Conservation (phyloP, 148 eudicot genomes). For the Spergularia bocconei region DNA sequence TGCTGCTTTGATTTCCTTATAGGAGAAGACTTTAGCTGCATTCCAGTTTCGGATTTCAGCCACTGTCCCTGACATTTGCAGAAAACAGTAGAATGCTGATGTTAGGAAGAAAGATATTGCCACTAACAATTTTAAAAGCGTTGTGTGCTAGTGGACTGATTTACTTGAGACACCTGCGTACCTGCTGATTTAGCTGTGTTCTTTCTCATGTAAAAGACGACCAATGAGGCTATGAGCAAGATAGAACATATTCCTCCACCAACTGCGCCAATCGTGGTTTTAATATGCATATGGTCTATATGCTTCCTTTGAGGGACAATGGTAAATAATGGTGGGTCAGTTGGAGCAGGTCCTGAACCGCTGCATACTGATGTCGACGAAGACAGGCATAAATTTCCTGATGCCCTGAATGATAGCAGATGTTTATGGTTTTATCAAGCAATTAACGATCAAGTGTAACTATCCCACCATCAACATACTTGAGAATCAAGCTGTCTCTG, state of each 20-base stretch:
- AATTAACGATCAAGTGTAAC: neutral
- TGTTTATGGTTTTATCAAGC: neutral
- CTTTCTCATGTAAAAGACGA: slow-evolving; percentile 44
- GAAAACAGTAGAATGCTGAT: neutral
- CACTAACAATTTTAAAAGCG: too few relatives aligned
- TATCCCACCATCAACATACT: slow-evolving; percentile 31
- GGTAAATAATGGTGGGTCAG: slow-evolving; percentile 64
- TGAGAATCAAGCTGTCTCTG: slow-evolving; percentile 53
- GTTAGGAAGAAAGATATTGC: neutral
- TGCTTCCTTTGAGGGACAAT: slow-evolving; percentile 46
- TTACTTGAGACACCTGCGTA: slow-evolving; percentile 18
- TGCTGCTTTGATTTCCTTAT: slow-evolving; percentile 67
- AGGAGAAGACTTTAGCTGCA: slow-evolving; percentile 57
- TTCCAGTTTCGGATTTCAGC: slow-evolving; percentile 48
- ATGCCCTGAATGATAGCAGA: slow-evolving; percentile 40
- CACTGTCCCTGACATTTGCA: slow-evolving; percentile 32
- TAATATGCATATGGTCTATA: slow-evolving; percentile 36
- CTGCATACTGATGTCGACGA: slow-evolving; percentile 48
- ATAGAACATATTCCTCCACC: slow-evolving; percentile 40
- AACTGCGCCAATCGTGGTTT: slow-evolving; percentile 41
- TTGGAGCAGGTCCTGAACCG: slow-evolving; percentile 38
- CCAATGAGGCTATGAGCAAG: slow-evolving; percentile 28
- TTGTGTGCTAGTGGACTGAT: too few relatives aligned
- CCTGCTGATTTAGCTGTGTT: slow-evolving; percentile 34
- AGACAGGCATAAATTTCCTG: slow-evolving; percentile 70